phyloP scores from a whole-genome alignment of 805 yeast species.

The Kluyveromyces aestuarii region DNA sequence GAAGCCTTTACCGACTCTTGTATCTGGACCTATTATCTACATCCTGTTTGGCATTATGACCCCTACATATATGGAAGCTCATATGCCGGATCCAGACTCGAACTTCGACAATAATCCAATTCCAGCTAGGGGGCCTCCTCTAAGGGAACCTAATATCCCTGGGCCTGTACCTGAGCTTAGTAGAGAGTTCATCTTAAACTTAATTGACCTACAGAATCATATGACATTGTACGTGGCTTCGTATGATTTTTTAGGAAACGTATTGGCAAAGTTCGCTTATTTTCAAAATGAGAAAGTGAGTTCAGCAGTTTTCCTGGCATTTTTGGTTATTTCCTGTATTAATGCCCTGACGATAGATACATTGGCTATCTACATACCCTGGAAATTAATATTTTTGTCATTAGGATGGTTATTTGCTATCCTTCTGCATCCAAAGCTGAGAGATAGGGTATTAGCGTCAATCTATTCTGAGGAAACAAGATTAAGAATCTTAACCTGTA shows the following conservation, averaged over 20 bases:
- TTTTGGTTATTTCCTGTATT: constrained; percentile 26
- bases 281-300: constrained; percentile 57
- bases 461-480: constrained; percentile 60
- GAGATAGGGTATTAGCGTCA: constrained; percentile 37
- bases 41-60: constrained; percentile 48
- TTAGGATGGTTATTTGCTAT: constrained; percentile 42
- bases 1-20: constrained; percentile 46
- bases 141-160: constrained; percentile 42
- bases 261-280: constrained; percentile 49
- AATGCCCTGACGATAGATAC: constrained; percentile 26
- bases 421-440: constrained; percentile 44
- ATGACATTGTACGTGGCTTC: constrained; percentile 54
- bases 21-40: constrained; percentile 46
- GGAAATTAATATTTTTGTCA: constrained; percentile 30
- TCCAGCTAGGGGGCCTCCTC: constrained; percentile 43
- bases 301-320: constrained; percentile 36
- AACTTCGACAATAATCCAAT: constrained; percentile 31
- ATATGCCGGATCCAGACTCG: constrained; percentile 48
- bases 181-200: constrained; percentile 64
- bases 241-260: constrained; percentile 47
- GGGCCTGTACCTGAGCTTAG: constrained; percentile 73
- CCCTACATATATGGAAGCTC: constrained; percentile 54
- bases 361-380: constrained; percentile 26
- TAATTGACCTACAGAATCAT: constrained; percentile 78
- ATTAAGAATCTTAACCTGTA: constrained; percentile 36